These are phyloP conservation scores for Lactifluus rugatus DNA, from an alignment of 768 basidiomycete genomes.

Conservation along the genomic window DNA sequence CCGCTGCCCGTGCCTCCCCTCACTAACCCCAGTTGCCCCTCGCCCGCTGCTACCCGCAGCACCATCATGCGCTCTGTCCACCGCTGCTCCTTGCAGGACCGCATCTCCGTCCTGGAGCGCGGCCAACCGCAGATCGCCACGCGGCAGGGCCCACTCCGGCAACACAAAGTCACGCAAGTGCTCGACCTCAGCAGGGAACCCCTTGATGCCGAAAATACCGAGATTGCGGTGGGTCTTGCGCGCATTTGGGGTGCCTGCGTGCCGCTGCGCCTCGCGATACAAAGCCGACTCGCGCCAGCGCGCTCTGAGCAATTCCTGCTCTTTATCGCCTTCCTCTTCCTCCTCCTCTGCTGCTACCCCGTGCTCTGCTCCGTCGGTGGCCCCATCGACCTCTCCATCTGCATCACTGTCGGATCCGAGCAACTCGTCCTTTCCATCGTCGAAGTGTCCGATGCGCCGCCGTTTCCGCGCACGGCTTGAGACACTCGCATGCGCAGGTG, in stretches of 20 bases:
- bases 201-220: constrained; percentile 49
- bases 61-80: not conserved
- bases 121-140: constrained; percentile 5
- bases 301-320: not conserved
- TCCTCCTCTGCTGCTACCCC: constrained; percentile 2
- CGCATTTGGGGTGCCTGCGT: constrained; percentile 32
- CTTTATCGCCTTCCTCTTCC: constrained; percentile 7
- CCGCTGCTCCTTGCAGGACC: not conserved
- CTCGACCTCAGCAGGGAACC: constrained; percentile 39
- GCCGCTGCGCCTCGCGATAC: constrained; percentile 44
- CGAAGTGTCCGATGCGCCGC: constrained; percentile 1
- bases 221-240: constrained; percentile 45
- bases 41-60: no score
- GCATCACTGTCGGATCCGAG: constrained; percentile 17
- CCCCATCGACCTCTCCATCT: constrained; percentile 1
- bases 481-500: not conserved
- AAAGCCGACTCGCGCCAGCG: constrained; percentile 22
- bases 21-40: not conserved
- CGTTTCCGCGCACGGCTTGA: constrained; percentile 4
- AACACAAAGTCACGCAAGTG: constrained; percentile 45
- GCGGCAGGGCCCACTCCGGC: constrained; percentile 38
- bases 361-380: not conserved
- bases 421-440: constrained; percentile 20
- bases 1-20: not conserved
- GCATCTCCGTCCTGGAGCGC: not conserved